These are phyloP conservation scores for Phytophthora palmivora DNA, from an alignment of 352 stramenopile genomes.

Conservation along the genomic window DNA sequence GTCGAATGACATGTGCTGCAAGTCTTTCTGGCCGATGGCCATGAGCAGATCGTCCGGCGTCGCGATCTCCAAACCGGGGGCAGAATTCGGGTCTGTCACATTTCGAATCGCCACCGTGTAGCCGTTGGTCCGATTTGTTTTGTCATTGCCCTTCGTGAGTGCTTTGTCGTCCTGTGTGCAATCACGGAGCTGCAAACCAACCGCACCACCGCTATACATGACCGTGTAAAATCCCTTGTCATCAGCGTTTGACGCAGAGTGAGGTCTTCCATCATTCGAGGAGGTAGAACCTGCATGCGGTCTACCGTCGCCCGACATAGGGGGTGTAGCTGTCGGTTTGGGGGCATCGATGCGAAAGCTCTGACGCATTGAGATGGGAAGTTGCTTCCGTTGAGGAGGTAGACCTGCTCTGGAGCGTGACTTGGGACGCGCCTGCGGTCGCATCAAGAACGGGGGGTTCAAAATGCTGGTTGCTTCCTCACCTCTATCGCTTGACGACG, in stretches of 20 bases:
- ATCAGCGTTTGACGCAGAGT: conserved; percentile 31
- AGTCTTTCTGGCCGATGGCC: conserved; percentile 66
- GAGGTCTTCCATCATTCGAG: conserved; percentile 23
- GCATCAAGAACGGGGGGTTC: conserved; percentile 27
- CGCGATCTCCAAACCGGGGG: conserved; percentile 61
- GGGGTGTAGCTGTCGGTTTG: conserved; percentile 20
- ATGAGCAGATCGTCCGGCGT: conserved; percentile 70
- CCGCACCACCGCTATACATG: conserved; percentile 58
- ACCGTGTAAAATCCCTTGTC: conserved; percentile 75
- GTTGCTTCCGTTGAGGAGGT: conserved; percentile 23
- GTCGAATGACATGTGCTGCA: conserved; percentile 72
- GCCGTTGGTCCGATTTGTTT: conserved; percentile 68
- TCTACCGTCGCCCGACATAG: conserved; percentile 15
- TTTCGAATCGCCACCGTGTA: conserved; percentile 71
- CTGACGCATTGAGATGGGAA: conserved; percentile 59
- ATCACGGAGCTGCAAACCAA: conserved; percentile 56
- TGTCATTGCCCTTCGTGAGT: conserved; percentile 54
- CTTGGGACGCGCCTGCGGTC: conserved; percentile 23
- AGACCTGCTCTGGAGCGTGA: conserved; percentile 29
- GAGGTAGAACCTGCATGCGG: conserved; percentile 28
- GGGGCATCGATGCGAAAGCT: conserved; percentile 62
- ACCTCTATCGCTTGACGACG: conserved; percentile 19
- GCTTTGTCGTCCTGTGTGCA: conserved; percentile 50
- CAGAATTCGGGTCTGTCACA: conserved; percentile 55
- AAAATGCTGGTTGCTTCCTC: conserved; percentile 19